Percentiles rank a stretch among this genome's conserved stretches.
phyloP scores from a whole-genome alignment of 768 basidiomycete genomes.

The Lyophyllum decastes region DNA sequence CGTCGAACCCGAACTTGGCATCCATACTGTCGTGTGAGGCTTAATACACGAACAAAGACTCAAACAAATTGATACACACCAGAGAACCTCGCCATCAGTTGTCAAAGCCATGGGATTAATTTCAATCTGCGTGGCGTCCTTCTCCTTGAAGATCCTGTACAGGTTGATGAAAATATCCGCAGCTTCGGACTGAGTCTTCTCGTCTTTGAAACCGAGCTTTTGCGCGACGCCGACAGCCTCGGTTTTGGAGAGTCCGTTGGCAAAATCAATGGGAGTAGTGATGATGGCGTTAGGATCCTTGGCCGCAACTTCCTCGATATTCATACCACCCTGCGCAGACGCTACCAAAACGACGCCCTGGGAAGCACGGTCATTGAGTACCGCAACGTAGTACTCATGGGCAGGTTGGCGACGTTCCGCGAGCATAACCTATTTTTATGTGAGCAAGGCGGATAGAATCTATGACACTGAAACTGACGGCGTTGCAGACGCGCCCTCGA shows the following conservation, averaged over 20 bases:
- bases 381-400: slow-evolving; percentile 98
- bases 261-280: slow-evolving; percentile 87
- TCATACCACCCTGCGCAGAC: slow-evolving; percentile 97
- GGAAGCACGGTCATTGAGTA: slow-evolving; percentile 90
- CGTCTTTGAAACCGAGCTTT: slow-evolving; percentile 85
- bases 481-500: slow-evolving; percentile 90
- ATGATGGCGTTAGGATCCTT: slow-evolving; percentile 95
- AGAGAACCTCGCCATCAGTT: slow-evolving; percentile 87
- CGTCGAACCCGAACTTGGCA: slow-evolving; percentile 99
- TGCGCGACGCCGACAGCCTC: slow-evolving; percentile 80
- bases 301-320: slow-evolving; percentile 98
- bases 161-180: slow-evolving; percentile 93
- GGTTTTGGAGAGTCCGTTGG: slow-evolving; percentile 73
- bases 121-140: slow-evolving; percentile 99
- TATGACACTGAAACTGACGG: slow-evolving; percentile 67
- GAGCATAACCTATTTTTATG: slow-evolving; percentile 80
- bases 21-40: slow-evolving; percentile 80
- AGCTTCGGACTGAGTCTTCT: slow-evolving; percentile 75
- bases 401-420: slow-evolving; percentile 91
- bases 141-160: slow-evolving; percentile 97
- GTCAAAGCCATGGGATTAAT: slow-evolving; percentile 98
- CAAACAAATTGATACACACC: slow-evolving; percentile 45
- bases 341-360: slow-evolving; percentile 92
- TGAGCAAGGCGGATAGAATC: neutral
- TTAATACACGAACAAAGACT: slow-evolving; percentile 2